These are phyloP conservation scores for Sclerotiophoma versabilis DNA, from an alignment of 2,329 filamentous ascomycete genomes.

Conservation along the genomic window DNA sequence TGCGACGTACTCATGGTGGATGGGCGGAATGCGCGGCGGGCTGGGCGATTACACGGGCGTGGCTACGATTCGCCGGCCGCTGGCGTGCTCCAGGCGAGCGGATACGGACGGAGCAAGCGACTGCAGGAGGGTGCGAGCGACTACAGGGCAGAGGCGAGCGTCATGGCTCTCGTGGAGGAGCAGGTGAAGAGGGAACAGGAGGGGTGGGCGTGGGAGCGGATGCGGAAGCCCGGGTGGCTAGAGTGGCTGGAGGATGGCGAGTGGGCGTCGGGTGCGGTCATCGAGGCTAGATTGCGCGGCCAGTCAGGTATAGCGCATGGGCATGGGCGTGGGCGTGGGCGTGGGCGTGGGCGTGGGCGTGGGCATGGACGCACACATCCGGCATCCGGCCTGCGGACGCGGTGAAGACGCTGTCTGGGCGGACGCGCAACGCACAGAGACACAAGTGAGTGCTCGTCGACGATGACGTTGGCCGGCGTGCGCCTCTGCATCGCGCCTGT, in stretches of 20 bases:
- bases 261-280: background rate
- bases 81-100: constrained; percentile 27
- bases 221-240: constrained; percentile 14
- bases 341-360: too few relatives aligned
- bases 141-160: background rate
- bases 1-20: constrained; percentile 48
- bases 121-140: too few relatives aligned
- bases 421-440: background rate
- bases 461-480: constrained; percentile 4
- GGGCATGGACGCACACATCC: too few relatives aligned
- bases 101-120: too few relatives aligned
- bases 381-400: background rate
- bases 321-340: too few relatives aligned
- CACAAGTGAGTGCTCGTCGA: background rate
- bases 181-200: background rate
- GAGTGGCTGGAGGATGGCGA: constrained; percentile 10
- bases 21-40: constrained; percentile 12
- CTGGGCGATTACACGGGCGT: constrained; percentile 13
- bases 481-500: background rate
- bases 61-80: constrained; percentile 5
- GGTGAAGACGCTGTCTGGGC: too few relatives aligned
- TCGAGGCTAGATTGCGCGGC: background rate
- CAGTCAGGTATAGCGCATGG: constrained; percentile 1
- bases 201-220: constrained; percentile 5
- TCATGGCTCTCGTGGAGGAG: background rate